Percentiles rank a stretch among this genome's conserved stretches.
phyloP scores from a whole-genome alignment of 225 moss, liverwort and hornwort species.

The Rhytidiadelphus loreus region DNA sequence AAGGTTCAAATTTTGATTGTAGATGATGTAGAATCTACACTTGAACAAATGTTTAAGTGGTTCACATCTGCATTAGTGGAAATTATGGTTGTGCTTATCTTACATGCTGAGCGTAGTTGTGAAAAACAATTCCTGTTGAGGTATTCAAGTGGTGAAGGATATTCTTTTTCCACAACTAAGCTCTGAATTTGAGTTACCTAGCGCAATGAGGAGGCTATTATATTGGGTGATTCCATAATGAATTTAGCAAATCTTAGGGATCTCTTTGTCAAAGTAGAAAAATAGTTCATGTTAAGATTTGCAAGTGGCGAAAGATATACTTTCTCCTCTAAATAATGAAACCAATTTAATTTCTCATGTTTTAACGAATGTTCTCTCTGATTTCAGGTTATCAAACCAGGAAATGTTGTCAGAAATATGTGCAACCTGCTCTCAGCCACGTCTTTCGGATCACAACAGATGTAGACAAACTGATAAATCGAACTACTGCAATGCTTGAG shows the following conservation, averaged over 20 bases:
- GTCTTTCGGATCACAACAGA: conserved; percentile 8
- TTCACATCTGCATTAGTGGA: background rate
- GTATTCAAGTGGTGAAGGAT: too few species aligned
- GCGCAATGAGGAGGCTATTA: too few species aligned
- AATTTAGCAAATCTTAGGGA: too few species aligned
- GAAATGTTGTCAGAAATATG: background rate
- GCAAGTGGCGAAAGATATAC: too few species aligned
- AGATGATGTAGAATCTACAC: background rate
- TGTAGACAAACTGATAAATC: conserved; percentile 3
- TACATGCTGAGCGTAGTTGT: background rate
- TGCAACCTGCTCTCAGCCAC: background rate
- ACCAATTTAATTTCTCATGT: background rate
- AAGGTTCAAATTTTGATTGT: background rate
- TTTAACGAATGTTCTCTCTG: background rate
- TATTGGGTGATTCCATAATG: too few species aligned
- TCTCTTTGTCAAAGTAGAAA: too few species aligned
- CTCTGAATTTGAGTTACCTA: too few species aligned
- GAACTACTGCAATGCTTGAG: background rate
- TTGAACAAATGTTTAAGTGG: background rate
- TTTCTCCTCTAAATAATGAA: too few species aligned
- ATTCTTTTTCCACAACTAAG: too few species aligned
- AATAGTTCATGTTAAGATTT: too few species aligned
- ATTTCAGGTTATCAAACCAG: background rate
- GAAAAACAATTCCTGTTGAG: background rate
- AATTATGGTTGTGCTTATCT: background rate